Base-by-base conservation (phyloP, 1,284 basidiomycete species). In the Trichosporon faecale region DNA sequence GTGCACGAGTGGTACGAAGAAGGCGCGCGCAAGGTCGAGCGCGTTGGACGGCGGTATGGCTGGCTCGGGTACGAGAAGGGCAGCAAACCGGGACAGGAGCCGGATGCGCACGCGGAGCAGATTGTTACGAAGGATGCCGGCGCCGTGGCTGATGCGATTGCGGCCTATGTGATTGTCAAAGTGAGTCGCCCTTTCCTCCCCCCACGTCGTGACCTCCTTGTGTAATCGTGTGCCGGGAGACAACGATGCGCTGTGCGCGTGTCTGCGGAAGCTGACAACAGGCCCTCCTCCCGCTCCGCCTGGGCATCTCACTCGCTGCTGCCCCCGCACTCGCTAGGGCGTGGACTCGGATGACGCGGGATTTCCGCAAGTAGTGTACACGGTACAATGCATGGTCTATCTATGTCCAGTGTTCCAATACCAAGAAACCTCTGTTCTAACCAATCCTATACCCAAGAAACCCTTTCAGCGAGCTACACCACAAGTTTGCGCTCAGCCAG, bases 161-260 rank as follows among this genome's bases (percentile, higher is more conserved):
- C 94, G 23, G 94, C 94, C 0, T 98, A 96, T 80, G 89, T 89
- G 1, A 84, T 89, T 6, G 91, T 91, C 70, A 98, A 95, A 87
- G 93, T 91, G 78, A 66, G 86, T 73, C 25, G 27, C 5, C 1
- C 16, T 5, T 31, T 14, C 23, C 9, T 7, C 27, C 23, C 55
- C 35, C 14, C 35, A 12, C 12, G 11, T 37, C n/a, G n/a, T n/a
- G n/a, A n/a, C n/a, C n/a, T n/a, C n/a, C n/a, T n/a, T n/a, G n/a
- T n/a, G n/a, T n/a, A n/a, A n/a, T n/a, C n/a, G n/a, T n/a, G n/a
- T n/a, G n/a, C n/a, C n/a, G n/a, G n/a, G n/a, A n/a, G n/a, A n/a
- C n/a, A n/a, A n/a, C n/a, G n/a, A n/a, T 12, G 12, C 11, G 11
- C 35, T 3, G 35, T 11, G 9, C 35, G 14, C 11, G 12, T 37